A percentile compares a stretch with the other conserved stretches of the same genome.
Conservation (phyloP, 768 basidiomycete genomes). For the Mycena kentingensis region DNA sequence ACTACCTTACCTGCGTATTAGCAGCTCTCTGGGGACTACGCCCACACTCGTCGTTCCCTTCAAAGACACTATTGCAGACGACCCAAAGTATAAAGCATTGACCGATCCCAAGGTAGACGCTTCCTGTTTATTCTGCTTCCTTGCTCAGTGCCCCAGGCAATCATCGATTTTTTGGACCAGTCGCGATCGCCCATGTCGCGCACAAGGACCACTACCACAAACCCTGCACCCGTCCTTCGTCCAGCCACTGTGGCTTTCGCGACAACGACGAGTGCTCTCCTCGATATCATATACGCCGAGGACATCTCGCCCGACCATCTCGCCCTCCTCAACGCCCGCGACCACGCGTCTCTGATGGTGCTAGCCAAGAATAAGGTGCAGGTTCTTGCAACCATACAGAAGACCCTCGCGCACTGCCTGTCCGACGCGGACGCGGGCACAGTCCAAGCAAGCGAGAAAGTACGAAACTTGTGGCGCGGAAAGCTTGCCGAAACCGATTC, state of each 20-base stretch:
- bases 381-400: constrained; percentile 47
- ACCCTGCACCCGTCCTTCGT: constrained; percentile 74
- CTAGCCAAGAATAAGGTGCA: constrained; percentile 48
- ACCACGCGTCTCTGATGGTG: constrained; percentile 49
- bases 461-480: constrained; percentile 60
- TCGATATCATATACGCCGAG: constrained; percentile 64
- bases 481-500: constrained; percentile 49
- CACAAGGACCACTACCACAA: constrained; percentile 67
- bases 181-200: constrained; percentile 70
- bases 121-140: not conserved
- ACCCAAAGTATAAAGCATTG: constrained; percentile 79
- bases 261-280: constrained; percentile 50
- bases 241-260: constrained; percentile 81
- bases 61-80: constrained; percentile 65
- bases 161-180: constrained; percentile 81
- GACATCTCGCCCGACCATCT: constrained; percentile 65
- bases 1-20: constrained; percentile 75
- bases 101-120: constrained; percentile 66
- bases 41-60: constrained; percentile 87
- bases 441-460: constrained; percentile 61
- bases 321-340: constrained; percentile 58
- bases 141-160: constrained; percentile 45
- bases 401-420: constrained; percentile 52
- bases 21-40: constrained; percentile 76
- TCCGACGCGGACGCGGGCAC: constrained; percentile 50